Base-by-base conservation (phyloP, 768 basidiomycete genomes). In the Trametes gibbosa region DNA sequence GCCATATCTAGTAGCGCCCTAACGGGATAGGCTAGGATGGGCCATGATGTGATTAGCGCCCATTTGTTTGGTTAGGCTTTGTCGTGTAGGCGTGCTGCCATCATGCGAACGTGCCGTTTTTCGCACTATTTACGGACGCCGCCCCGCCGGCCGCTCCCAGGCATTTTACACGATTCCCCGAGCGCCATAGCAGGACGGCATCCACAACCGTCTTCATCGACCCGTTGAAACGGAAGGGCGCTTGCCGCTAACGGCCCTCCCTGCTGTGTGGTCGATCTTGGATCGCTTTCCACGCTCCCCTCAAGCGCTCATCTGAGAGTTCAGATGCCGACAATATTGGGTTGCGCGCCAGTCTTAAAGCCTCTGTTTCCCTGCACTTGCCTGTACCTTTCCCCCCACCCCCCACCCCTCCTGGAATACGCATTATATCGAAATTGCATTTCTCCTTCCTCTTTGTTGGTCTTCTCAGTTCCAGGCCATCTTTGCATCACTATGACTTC, bases 301-400 rank as follows among this genome's bases (percentile, higher is more conserved):
- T 50, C 29, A 4, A 47, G 58, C 50, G 58, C 59, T 34, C 42
- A 40, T 5, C 37, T 10, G 34, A 45, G 25, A 52, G 29, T 61
- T 61, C 45, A 56, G 56, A 50, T 17, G 27, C 61, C 61, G 54
- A 48, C 61, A 48, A 46, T 32, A 32, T 10, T 32, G 29, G 29
- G 46, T 39, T 25, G 25, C 61, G 61, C 56, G 46, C 56, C 39
- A 24, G 40, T 54, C 41, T 49, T 58, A 58, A 52, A 58, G 56
- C 41, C 39, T 56, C 50, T 53, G 12, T 35, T 23, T 39, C 23
- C 24, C 37, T 29, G 9, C 47, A 41, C 48, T 62, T 47, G 27
- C 35, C 50, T 41, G 37, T 37, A 10, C 45, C 52, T 49, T 27
- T 40, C 17, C 39, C 46, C 55, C 42, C 32, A 39, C 35, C 13